These are phyloP conservation scores for Barnettozyma hawaiiensis DNA, from an alignment of 1,139 yeast species.

Conservation along the genomic window DNA sequence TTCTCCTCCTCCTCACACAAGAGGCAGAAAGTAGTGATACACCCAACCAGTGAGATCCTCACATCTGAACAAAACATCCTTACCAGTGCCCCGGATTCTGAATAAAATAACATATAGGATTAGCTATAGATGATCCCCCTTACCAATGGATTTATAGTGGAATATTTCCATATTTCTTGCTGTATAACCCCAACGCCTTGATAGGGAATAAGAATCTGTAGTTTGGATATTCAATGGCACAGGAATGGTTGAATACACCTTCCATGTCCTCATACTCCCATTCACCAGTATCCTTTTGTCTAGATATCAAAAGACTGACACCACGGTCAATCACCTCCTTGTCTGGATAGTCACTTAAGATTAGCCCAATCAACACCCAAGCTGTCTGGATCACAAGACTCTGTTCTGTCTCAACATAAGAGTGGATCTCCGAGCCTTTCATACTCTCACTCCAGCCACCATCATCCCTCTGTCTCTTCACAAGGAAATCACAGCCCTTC, in stretches of 20 bases:
- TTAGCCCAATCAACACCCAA: slow-evolving; percentile 83
- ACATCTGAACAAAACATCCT: slow-evolving; percentile 9
- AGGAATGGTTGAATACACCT: slow-evolving; percentile 93
- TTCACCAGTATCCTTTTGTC: slow-evolving; percentile 75
- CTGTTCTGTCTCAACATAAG: slow-evolving; percentile 59
- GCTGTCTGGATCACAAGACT: slow-evolving; percentile 87
- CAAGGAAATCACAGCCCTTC: slow-evolving; percentile 81
- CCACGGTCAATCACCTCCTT: slow-evolving; percentile 57
- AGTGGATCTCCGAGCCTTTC: slow-evolving; percentile 76
- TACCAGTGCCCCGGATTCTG: slow-evolving; percentile 2
- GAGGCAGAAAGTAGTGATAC: slow-evolving; percentile 2
- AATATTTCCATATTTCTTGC: slow-evolving; percentile 14
- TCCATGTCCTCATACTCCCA: slow-evolving; percentile 84
- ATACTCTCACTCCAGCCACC: slow-evolving; percentile 98
- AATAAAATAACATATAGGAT: background rate
- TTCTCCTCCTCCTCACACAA: background rate
- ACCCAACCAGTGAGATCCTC: background rate
- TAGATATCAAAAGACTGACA: slow-evolving; percentile 52
- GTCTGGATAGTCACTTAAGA: slow-evolving; percentile 79
- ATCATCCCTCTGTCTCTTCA: slow-evolving; percentile 68
- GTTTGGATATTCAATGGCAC: slow-evolving; percentile 94
- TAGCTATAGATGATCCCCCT: background rate
- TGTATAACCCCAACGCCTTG: slow-evolving; percentile 83
- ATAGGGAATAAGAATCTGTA: slow-evolving; percentile 87
- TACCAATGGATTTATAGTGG: slow-evolving; percentile 4